Base-by-base conservation (phyloP, 495 filamentous ascomycete species). In the Penicillium manginii region DNA sequence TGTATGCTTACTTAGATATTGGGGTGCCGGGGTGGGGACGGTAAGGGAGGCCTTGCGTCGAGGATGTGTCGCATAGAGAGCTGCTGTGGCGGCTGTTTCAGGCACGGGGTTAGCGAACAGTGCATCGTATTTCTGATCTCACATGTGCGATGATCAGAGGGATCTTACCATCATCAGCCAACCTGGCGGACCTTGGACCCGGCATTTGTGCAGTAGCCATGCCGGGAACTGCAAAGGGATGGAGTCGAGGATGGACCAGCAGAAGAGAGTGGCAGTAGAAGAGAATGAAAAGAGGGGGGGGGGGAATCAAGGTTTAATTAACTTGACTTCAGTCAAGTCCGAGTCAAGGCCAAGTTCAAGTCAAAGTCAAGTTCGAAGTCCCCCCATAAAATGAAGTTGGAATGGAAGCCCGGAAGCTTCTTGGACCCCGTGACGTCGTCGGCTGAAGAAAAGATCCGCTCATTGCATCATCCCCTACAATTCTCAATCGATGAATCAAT, bases 61-160 rank as follows among this genome's bases (percentile, higher is more conserved):
- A 15, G 73, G 72, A 54, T 76, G 73, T 2, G 78, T 81, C 31
- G 76, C 81, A 67, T 81, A 82, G 1, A 83, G 68, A 12, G 81
- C 81, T 65, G 81, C 81, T 12, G 80, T 81, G 14, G 81, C 79
- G 65, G 81, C 81, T 84, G 43, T 59, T 55, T 60, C 59, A 67
- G 52, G 57, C 19, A 61, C 47, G 26, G 35, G 14, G 15, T 37
- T 37, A 37, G 35, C 35, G 40, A 43, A 17, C 40, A 17, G 17
- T 19, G 40, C 14, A 18, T n/a, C 18, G 17, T 43, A n/a, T n/a
- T n/a, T n/a, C n/a, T n/a, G n/a, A n/a, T n/a, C n/a, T n/a, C 40
- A 10, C 40, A 17, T 6, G 18, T 2, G 3, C 19, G 15, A 18
- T 3, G 40, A n/a, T 39, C 35, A 43, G 17, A 18, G 39, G n/a